Evolutionary conservation across 169 alveolate species (phyloP).

Genomic region (Plasmodium gonderi): DNA sequence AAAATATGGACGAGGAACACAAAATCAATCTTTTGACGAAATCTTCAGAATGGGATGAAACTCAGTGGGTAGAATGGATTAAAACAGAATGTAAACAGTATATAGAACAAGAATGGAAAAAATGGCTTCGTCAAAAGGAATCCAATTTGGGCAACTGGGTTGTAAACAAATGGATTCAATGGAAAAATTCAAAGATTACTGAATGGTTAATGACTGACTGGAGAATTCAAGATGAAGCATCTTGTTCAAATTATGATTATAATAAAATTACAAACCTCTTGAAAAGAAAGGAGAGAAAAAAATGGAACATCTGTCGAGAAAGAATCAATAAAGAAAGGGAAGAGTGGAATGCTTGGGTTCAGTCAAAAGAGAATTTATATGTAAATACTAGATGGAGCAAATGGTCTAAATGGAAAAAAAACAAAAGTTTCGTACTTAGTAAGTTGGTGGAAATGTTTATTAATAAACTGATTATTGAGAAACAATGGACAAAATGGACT

Average conservation of each 20-base stretch:
- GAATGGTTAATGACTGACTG: conserved; percentile 32
- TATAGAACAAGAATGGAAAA: conserved; percentile 1
- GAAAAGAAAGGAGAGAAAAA: not conserved
- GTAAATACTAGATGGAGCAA: conserved; percentile 2
- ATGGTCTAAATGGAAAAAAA: conserved; percentile 12
- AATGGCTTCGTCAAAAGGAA: conserved; percentile 13
- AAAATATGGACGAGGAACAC: not conserved
- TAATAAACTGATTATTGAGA: not conserved
- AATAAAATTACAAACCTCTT: not conserved
- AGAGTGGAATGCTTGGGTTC: conserved; percentile 42
- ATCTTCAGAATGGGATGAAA: not conserved
- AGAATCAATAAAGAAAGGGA: conserved; percentile 5
- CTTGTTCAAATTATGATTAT: not conserved
- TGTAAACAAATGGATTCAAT: not conserved
- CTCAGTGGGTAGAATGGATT: conserved; percentile 33
- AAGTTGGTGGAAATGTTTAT: not conserved
- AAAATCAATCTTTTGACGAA: not conserved
- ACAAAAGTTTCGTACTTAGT: not conserved
- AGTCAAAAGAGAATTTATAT: conserved; percentile 6
- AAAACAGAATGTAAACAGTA: conserved; percentile 2
- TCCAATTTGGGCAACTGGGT: not conserved
- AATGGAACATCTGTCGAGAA: conserved; percentile 17
- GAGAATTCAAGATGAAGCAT: conserved; percentile 17
- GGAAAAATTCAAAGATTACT: conserved; percentile 10
- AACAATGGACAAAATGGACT: conserved; percentile 5